Evolutionary conservation across 1,139 yeast species (phyloP).

Genomic region (Yamadazyma dushanensis): DNA sequence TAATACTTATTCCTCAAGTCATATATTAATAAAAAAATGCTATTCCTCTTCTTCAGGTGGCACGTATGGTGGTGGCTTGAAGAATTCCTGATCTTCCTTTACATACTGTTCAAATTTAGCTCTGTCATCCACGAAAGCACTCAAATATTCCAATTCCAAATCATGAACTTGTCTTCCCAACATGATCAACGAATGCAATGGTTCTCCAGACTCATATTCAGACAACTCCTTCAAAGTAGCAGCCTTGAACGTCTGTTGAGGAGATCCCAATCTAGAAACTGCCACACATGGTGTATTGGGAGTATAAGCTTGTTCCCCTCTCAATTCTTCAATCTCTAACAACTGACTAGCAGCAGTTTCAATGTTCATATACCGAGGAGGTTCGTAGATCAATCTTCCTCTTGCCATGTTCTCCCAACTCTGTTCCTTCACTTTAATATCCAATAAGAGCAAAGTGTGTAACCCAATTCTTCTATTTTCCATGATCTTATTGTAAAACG

Average conservation of each 20-base stretch:
- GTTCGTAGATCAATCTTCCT: constrained; percentile 89
- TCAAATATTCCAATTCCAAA: constrained; percentile 80
- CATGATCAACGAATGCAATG: constrained; percentile 87
- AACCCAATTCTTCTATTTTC: constrained; percentile 89
- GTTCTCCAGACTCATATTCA: constrained; percentile 88
- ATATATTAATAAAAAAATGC: too few relatives aligned
- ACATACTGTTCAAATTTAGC: constrained; percentile 62
- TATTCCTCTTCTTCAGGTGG: constrained; percentile 29
- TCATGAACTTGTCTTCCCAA: constrained; percentile 95
- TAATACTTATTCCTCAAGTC: constrained; percentile 4
- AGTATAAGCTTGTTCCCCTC: constrained; percentile 76
- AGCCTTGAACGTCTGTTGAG: constrained; percentile 78
- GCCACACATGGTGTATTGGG: constrained; percentile 92
- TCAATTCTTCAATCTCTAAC: constrained; percentile 77
- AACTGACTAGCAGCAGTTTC: constrained; percentile 87
- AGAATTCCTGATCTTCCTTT: constrained; percentile 68
- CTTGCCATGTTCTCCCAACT: constrained; percentile 92
- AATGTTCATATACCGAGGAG: constrained; percentile 94
- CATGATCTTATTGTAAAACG: constrained; percentile 84
- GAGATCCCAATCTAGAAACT: constrained; percentile 86
- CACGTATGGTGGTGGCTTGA: constrained; percentile 59
- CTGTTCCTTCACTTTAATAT: constrained; percentile 96
- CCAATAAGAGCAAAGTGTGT: constrained; percentile 84
- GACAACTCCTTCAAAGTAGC: constrained; percentile 76
- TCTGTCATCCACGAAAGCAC: constrained; percentile 71